Percentiles rank a stretch among this genome's conserved stretches.
Evolutionary conservation across 2,329 filamentous ascomycete species (phyloP).

Genomic region (Exserohilum rostratum): DNA sequence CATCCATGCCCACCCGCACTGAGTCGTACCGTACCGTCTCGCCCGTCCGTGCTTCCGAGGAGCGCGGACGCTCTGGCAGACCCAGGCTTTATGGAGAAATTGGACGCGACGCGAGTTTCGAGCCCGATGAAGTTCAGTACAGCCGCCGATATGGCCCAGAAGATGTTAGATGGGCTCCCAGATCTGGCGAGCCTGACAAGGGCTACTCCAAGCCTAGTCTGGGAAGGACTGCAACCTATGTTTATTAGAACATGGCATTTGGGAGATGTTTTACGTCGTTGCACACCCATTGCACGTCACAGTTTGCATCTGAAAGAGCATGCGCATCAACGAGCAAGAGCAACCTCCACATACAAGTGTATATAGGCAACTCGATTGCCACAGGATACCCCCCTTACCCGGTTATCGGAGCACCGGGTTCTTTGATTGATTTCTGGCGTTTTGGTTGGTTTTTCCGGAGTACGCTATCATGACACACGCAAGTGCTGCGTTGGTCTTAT

Average conservation of each 20-base stretch:
- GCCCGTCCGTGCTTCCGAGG: constrained; percentile 25
- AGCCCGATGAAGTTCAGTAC: constrained; percentile 41
- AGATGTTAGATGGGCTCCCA: constrained; percentile 43
- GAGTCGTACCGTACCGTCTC: constrained; percentile 33
- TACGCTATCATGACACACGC: constrained; percentile 6
- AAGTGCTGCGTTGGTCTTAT: constrained; percentile 15
- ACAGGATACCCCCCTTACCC: constrained; percentile 12
- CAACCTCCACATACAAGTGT: not conserved
- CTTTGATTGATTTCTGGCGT: constrained; percentile 1
- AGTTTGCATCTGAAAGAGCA: too few relatives aligned
- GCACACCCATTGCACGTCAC: too few relatives aligned
- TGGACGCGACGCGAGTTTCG: constrained; percentile 38
- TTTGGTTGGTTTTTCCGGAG: not conserved
- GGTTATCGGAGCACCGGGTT: constrained; percentile 5
- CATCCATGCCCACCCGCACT: constrained; percentile 27
- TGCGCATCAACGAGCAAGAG: not conserved
- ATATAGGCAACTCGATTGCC: constrained; percentile 10
- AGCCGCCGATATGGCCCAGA: constrained; percentile 41
- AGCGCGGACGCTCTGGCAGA: constrained; percentile 32
- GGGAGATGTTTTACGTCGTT: too few relatives aligned
- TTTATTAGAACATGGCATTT: constrained; percentile 29
- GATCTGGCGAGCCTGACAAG: constrained; percentile 29
- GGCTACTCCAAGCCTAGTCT: constrained; percentile 36
- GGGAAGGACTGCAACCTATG: constrained; percentile 35
- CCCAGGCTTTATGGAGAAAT: constrained; percentile 37